Evolutionary conservation across 176 grass and related monocot species (phyloP).

Genomic region (Lolium multiflorum): DNA sequence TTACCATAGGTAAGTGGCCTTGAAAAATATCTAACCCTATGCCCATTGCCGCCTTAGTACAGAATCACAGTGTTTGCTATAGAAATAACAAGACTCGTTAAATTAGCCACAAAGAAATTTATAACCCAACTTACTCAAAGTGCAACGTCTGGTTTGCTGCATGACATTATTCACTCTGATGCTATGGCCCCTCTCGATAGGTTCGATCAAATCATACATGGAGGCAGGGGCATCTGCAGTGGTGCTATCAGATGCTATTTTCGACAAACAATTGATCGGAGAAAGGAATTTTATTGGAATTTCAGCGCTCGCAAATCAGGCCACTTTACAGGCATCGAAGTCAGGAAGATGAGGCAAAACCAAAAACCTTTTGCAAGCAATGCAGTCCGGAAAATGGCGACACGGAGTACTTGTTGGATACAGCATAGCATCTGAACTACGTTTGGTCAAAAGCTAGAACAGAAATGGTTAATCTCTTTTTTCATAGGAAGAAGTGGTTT

Average conservation of each 20-base stretch:
- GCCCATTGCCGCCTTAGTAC: not conserved
- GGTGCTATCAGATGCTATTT: constrained; percentile 90
- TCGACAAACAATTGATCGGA: constrained; percentile 72
- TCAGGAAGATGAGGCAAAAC: constrained; percentile 40
- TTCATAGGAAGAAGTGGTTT: not conserved
- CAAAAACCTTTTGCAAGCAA: constrained; percentile 8
- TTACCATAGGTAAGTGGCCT: constrained; percentile 54
- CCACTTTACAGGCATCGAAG: constrained; percentile 48
- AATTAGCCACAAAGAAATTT: not conserved
- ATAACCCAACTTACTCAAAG: not conserved
- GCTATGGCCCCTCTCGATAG: constrained; percentile 40
- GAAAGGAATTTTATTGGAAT: constrained; percentile 62
- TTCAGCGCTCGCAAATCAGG: constrained; percentile 60
- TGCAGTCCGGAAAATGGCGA: constrained; percentile 24
- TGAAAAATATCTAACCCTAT: not conserved
- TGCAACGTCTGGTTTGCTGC: not conserved
- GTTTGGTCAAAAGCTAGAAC: not conserved
- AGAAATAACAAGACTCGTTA: not conserved
- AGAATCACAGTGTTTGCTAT: not conserved
- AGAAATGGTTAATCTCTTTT: not conserved
- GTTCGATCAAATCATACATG: constrained; percentile 65
- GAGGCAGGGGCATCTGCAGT: constrained; percentile 72
- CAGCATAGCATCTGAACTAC: not conserved
- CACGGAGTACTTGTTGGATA: not conserved
- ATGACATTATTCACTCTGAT: not conserved